Evolutionary conservation across 176 grass and related monocot genomes (phyloP), one percentile per base, ranked within the genome.

Genomic region (Tuctoria greenei): DNA sequence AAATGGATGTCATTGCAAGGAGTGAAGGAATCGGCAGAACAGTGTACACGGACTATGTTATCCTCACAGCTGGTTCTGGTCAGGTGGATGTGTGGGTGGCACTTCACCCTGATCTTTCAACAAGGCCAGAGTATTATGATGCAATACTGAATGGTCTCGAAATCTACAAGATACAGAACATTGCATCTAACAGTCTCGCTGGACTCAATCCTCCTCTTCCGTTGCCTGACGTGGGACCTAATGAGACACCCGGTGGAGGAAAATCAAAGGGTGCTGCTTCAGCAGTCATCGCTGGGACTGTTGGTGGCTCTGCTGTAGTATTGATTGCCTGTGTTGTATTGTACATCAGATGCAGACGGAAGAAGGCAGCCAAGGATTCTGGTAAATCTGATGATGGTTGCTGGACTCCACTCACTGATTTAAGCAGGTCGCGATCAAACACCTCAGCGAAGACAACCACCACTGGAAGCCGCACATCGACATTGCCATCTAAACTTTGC

Each of bases 111-210:
- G 86, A 97, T 85, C 50, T 42, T 56, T 57, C 58, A 5, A 8
- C 6, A 0, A 40, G 7, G 7, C 80, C 90, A 16, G 83, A 79
- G 83, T 97, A 80, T 43, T 89, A 14, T 59, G 93, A 97, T 88
- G 90, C 90, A 16, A 91, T 91, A 79, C 63, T 93, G 47, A 97
- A 97, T 61, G 93, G 93, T 31, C 85, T 97, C 4, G 90, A 97
- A 66, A 28, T 97, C 27, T 97, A 89, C 52, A 97, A 97, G 77
- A 10, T 90, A 39, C 56, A 65, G 36, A 12, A 59, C 24, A 0
- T 0, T n/a, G 0, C 0, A 15, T 15, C 3, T 0, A 85, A 90
- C 2, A 91, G 73, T 41, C 88, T 97, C 69, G 71, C 78, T 7
- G 93, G 88, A 5, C 82, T 68, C 58, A 91, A 93, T 51, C 86